Evolutionary conservation across 2,329 filamentous ascomycete genomes (phyloP).

Genomic region (Clonostachys rhizophaga): DNA sequence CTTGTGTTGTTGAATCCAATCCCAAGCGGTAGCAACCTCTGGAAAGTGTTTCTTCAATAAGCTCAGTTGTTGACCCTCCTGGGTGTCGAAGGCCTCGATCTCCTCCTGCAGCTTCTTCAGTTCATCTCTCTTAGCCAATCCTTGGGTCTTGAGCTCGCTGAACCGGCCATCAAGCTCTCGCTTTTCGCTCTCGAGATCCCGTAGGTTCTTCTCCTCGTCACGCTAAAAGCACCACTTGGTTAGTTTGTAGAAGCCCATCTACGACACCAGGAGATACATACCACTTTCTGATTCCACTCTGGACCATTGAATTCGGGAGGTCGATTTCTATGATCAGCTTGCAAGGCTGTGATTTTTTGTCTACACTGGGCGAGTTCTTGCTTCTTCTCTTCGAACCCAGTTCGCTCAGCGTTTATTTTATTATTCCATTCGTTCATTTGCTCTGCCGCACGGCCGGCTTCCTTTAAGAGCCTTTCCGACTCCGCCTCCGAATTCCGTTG

Average conservation of each 20-base stretch:
- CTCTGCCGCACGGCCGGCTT: slow-evolving; percentile 25
- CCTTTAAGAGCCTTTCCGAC: slow-evolving; percentile 36
- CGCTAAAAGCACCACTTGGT: slow-evolving; percentile 33
- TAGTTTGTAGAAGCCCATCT: slow-evolving; percentile 13
- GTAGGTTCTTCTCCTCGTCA: slow-evolving; percentile 51
- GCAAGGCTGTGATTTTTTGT: slow-evolving; percentile 56
- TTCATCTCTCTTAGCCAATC: slow-evolving; percentile 30
- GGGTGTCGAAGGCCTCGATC: slow-evolving; percentile 61
- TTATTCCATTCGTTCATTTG: slow-evolving; percentile 35
- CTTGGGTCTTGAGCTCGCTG: slow-evolving; percentile 33
- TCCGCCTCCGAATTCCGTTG: slow-evolving; percentile 49
- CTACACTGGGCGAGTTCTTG: slow-evolving; percentile 44
- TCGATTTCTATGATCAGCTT: slow-evolving; percentile 56
- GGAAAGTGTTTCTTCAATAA: slow-evolving; percentile 56
- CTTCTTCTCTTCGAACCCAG: slow-evolving; percentile 42
- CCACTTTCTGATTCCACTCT: slow-evolving; percentile 69
- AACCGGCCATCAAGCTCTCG: slow-evolving; percentile 31
- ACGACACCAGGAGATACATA: slow-evolving; percentile 30
- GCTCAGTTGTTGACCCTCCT: slow-evolving; percentile 67
- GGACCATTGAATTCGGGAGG: slow-evolving; percentile 64
- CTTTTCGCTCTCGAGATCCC: slow-evolving; percentile 42
- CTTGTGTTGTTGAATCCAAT: slow-evolving; percentile 75
- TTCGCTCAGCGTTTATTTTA: slow-evolving; percentile 45
- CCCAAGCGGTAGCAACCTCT: slow-evolving; percentile 69
- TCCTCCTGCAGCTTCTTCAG: slow-evolving; percentile 36